Base-by-base conservation (phyloP, 2,329 filamentous ascomycete genomes). In the Hypoxylon sp. region DNA sequence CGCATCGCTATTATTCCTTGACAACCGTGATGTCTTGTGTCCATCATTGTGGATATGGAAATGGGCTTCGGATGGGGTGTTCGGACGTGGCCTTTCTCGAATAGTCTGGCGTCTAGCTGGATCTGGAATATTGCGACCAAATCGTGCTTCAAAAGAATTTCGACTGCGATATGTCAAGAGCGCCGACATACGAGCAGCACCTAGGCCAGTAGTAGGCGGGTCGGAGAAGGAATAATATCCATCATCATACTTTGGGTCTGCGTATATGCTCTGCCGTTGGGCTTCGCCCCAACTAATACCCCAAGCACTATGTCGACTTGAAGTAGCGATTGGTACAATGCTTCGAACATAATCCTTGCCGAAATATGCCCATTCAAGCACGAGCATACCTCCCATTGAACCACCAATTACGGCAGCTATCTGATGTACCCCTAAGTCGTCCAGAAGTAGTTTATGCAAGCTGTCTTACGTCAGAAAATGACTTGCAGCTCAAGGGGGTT, bases 201-300 rank as follows among this genome's bases (percentile, higher is more conserved):
- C 94, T 1, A 99, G 87, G 0, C 96, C 96, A 0, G 94, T 92
- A 0, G 90, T 85, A 0, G 96, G 96, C 35, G 94, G 94, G 74
- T 98, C 94, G 33, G 92, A 87, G 75, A 96, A 97, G 0, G 89
- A 77, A 78, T 98, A 99, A 82, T 98, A 98, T 48, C 96, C 96
- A 76, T 98, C 94, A 69, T 98, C 94, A 80, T 99, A 99, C 83
- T 98, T 98, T 33, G 96, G 96, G 78, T 99, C 96, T 42, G 94
- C 94, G 82, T 98, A 99, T 79, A 99, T 98, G 85, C 92, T 94
- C 81, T 96, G 93, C 56, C 93, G 87, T 79, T 97, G 93, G 3
- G 93, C 93, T 79, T 96, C 93, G 46, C 92, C 93, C 93, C 93
- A 97, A 80, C 92, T 94, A 76, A 96, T 97, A 24, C 93, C 91